Evolutionary conservation across 352 stramenopile genomes (phyloP), one percentile per base, ranked within the genome.

Genomic region (Globisporangium radiosum): DNA sequence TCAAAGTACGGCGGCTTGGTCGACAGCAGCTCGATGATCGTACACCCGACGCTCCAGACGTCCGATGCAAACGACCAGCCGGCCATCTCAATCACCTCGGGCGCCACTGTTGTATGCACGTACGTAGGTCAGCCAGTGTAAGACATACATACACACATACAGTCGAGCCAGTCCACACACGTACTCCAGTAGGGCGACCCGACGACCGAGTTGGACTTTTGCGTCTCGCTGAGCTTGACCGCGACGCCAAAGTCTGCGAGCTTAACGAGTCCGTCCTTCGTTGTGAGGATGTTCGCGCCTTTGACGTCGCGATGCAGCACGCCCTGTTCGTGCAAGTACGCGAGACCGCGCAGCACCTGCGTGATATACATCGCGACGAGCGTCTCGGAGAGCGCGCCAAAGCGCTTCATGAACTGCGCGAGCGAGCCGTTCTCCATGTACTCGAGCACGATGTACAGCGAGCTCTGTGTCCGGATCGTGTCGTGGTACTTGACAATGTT

Each of bases 401-500:
- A 98, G 48, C 92, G 95, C 70, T 97, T 97, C 65, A 97, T 87
- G 60, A 97, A 95, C 65, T 94, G 83, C 17, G 90, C 85, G 54
- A 98, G 70, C 15, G 88, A 97, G 33, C 91, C 91, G 60, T 97
- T 97, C 60, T 98, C 92, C 90, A 98, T 97, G 74, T 97, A 97
- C 68, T 95, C 87, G 13, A 95, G 70, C 47, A 95, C 82, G 61
- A 95, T 95, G 63, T 93, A 90, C 17, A 95, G 62, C 19, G 70
- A 86, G 38, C 75, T 73, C 51, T 90, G 77, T 48, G 84, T 92
- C 68, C 89, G 87, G 72, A 98, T 96, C 36, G 88, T 97, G 73
- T 97, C 92, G 64, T 95, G 85, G 71, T 98, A 98, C 74, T 97
- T 96, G 64, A 98, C 93, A 48, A 98, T 97, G 70, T 98, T 98